These are phyloP conservation scores for Colletotrichum tanaceti DNA, from an alignment of 2,329 filamentous ascomycete species.

Conservation along the genomic window DNA sequence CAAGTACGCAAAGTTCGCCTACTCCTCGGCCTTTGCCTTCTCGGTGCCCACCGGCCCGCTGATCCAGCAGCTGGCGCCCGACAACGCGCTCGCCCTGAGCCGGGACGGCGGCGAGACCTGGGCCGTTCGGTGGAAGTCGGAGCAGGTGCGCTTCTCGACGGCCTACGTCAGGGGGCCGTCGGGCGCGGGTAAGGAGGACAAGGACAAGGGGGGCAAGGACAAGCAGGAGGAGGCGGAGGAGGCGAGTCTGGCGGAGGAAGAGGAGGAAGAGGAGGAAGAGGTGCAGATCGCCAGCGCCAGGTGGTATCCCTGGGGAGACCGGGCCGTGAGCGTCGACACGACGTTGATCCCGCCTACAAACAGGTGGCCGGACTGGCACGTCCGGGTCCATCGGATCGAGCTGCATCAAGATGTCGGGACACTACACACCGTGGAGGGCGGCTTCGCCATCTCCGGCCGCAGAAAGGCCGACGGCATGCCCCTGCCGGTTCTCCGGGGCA, in stretches of 20 bases:
- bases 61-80: constrained; percentile 50
- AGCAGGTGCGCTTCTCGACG: constrained; percentile 34
- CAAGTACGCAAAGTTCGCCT: constrained; percentile 61
- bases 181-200: no score
- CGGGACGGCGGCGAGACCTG: constrained; percentile 48
- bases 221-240: no score
- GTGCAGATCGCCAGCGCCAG: constrained; percentile 18
- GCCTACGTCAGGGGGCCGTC: background rate
- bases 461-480: constrained; percentile 14
- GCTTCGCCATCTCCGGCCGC: constrained; percentile 43
- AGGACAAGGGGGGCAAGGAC: no score
- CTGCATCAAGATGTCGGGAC: background rate
- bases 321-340: constrained; percentile 45
- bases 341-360: constrained; percentile 46
- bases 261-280: background rate
- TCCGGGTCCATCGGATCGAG: constrained; percentile 44
- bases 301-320: constrained; percentile 47
- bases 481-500: background rate
- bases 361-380: constrained; percentile 52
- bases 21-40: constrained; percentile 61
- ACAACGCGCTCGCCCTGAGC: constrained; percentile 48
- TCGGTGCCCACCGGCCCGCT: constrained; percentile 54
- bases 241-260: no score
- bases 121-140: constrained; percentile 48
- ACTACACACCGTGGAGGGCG: constrained; percentile 42